Percentiles rank a stretch among this genome's conserved stretches.
Conservation (phyloP, 345 rosid species). For the Syzygium oleosum region DNA sequence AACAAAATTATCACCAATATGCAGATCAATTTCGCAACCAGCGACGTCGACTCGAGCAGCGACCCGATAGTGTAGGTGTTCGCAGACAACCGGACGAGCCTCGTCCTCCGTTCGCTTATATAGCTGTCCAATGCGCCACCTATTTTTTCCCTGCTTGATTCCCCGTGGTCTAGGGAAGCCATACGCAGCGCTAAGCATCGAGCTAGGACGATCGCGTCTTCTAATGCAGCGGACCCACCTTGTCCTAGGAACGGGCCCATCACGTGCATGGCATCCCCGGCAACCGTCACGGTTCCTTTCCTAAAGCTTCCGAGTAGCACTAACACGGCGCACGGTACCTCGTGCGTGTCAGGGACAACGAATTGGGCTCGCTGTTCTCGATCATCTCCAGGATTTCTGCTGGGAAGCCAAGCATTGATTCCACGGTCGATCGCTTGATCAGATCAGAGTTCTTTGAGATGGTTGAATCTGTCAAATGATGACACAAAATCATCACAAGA, state of each 20-base stretch:
- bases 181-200: not conserved
- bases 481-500: not conserved
- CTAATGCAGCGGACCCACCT: constrained; percentile 21
- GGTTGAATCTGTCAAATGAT: not conserved
- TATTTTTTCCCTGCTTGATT: not conserved
- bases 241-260: constrained; percentile 33
- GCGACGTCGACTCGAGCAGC: constrained; percentile 4
- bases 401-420: constrained; percentile 3
- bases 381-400: constrained; percentile 2
- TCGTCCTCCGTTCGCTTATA: constrained; percentile 1
- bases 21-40: constrained; percentile 6
- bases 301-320: not conserved
- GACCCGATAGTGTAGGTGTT: constrained; percentile 35
- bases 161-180: not conserved
- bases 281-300: constrained; percentile 11
- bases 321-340: constrained; percentile 14
- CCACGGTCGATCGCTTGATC: constrained; percentile 9
- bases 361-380: not conserved
- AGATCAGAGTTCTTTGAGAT: constrained; percentile 1
- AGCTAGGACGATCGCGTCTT: constrained; percentile 14
- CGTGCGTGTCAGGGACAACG: constrained; percentile 3
- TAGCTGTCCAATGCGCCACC: constrained; percentile 1
- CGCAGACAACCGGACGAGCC: constrained; percentile 20
- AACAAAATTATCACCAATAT: constrained; percentile 10
- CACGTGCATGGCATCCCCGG: constrained; percentile 31